Evolutionary conservation across 2,329 filamentous ascomycete genomes (phyloP).

Genomic region (Tolypocladium inflatum): DNA sequence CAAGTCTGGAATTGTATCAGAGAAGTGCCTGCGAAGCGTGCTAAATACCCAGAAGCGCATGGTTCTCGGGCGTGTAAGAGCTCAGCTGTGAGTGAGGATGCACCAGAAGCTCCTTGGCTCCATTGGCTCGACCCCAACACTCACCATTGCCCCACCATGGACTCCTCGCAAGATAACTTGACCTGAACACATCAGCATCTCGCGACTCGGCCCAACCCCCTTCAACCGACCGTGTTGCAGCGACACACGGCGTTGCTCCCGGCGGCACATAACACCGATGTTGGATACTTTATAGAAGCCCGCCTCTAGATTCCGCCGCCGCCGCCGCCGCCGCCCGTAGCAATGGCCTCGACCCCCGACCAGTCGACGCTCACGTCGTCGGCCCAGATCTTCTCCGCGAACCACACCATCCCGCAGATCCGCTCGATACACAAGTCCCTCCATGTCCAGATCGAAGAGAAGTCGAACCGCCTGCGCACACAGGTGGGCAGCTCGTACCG

Average conservation of each 20-base stretch:
- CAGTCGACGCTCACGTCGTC: slow-evolving; percentile 38
- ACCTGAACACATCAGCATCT: background rate
- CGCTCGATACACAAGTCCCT: slow-evolving; percentile 52
- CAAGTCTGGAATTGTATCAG: background rate
- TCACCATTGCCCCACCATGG: background rate
- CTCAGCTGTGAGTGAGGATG: background rate
- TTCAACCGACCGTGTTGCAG: background rate
- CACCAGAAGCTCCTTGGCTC: background rate
- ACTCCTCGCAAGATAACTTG: background rate
- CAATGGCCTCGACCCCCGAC: slow-evolving; percentile 34
- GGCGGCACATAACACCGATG: background rate
- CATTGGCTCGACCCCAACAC: background rate
- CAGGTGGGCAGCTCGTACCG: slow-evolving; percentile 67
- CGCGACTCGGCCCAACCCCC: background rate
- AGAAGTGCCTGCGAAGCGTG: background rate
- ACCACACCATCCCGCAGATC: slow-evolving; percentile 53
- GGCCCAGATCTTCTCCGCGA: slow-evolving; percentile 43
- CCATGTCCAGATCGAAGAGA: slow-evolving; percentile 51
- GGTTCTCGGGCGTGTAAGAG: no score
- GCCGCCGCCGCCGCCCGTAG: slow-evolving; percentile 3
- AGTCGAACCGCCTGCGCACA: slow-evolving; percentile 50
- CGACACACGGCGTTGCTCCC: background rate
- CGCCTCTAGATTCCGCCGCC: background rate
- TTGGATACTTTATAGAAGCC: background rate
- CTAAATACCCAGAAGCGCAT: background rate